A percentile compares a stretch with the other conserved stretches of the same genome.
These are phyloP conservation scores for Russula abietina DNA, from an alignment of 768 basidiomycete species.

Conservation along the genomic window DNA sequence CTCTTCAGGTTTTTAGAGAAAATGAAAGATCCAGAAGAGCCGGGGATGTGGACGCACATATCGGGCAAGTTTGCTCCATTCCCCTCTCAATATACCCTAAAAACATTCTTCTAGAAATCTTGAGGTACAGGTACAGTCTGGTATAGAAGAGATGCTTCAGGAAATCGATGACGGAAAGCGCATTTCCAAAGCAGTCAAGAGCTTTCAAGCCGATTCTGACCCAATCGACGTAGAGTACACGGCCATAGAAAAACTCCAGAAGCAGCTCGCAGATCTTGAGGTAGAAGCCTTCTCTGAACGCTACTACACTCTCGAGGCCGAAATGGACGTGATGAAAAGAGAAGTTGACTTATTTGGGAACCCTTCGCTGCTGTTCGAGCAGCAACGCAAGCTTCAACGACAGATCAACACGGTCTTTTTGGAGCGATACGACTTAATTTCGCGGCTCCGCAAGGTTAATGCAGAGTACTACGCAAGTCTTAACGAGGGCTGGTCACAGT, in stretches of 20 bases:
- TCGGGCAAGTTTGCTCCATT: slow-evolving; percentile 52
- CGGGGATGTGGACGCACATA: slow-evolving; percentile 80
- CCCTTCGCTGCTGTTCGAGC: no score
- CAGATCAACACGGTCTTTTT: no score
- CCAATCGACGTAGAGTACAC: slow-evolving; percentile 73
- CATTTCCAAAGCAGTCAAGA: slow-evolving; percentile 66
- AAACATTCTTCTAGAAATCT: slow-evolving; percentile 49
- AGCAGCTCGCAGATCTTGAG: slow-evolving; percentile 86
- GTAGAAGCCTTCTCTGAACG: slow-evolving; percentile 72
- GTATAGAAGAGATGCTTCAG: no score
- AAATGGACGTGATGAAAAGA: slow-evolving; percentile 81
- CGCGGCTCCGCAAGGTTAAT: slow-evolving; percentile 71
- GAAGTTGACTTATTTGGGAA: slow-evolving; percentile 35
- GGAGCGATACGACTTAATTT: slow-evolving; percentile 67
- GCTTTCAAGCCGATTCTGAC: slow-evolving; percentile 72
- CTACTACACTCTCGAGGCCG: slow-evolving; percentile 73
- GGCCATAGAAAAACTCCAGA: slow-evolving; percentile 69
- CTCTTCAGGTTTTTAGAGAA: slow-evolving; percentile 70
- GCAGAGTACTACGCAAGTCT: slow-evolving; percentile 80
- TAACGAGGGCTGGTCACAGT: slow-evolving; percentile 68
- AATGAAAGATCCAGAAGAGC: slow-evolving; percentile 80
- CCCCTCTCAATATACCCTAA: slow-evolving; percentile 17
- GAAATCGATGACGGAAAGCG: slow-evolving; percentile 54
- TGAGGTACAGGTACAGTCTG: slow-evolving; percentile 62
- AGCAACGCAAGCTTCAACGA: no score